These are phyloP conservation scores for Salix dunnii DNA, from an alignment of 345 rosid species.

Conservation along the genomic window DNA sequence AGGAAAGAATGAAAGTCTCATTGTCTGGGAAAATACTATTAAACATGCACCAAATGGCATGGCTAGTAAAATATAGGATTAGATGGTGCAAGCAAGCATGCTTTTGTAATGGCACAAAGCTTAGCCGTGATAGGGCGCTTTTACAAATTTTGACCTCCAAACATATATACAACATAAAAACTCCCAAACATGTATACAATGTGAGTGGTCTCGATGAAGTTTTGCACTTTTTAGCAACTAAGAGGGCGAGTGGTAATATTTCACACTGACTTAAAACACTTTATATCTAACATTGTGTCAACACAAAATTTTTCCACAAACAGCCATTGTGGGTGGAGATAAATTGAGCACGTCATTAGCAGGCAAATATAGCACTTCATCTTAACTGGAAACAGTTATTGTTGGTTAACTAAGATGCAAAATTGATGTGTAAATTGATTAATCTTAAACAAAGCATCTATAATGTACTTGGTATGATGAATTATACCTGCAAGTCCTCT, in stretches of 20 bases:
- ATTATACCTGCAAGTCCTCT: constrained; percentile 74
- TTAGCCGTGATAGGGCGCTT: neutral
- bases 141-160: neutral
- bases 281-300: neutral
- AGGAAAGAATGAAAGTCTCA: neutral
- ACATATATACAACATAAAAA: neutral
- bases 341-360: neutral
- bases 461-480: constrained; percentile 4
- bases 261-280: neutral
- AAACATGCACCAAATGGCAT: neutral
- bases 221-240: neutral
- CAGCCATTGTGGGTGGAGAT: neutral
- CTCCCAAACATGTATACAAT: neutral
- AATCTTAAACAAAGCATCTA: neutral
- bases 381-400: neutral
- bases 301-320: neutral
- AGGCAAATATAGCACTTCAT: neutral
- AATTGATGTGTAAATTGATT: neutral
- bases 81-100: neutral
- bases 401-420: neutral
- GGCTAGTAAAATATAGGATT: neutral
- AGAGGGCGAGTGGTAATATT: neutral
- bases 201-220: neutral
- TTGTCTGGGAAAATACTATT: neutral
- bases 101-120: neutral